Percentiles rank a stretch among this genome's conserved stretches.
Evolutionary conservation across 352 stramenopile genomes (phyloP).

Genomic region (Phytophthora quininea): DNA sequence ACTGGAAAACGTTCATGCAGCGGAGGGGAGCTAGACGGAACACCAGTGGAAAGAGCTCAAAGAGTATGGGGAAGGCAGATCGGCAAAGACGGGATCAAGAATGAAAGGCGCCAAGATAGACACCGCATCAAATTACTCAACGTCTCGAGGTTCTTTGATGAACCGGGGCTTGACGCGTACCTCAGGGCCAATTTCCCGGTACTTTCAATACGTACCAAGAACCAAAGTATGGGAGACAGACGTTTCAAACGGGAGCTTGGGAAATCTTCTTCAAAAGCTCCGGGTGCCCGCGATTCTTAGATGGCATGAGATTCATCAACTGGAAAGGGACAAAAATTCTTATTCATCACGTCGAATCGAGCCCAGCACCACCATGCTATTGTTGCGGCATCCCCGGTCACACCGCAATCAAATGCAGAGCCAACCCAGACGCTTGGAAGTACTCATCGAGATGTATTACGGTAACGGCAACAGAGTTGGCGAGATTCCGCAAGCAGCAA

Average conservation of each 20-base stretch:
- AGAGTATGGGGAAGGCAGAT: neutral
- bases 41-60: neutral
- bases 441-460: neutral
- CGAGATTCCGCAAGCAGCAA: neutral
- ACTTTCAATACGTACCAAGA: constrained; percentile 6
- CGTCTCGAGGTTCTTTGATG: constrained; percentile 6
- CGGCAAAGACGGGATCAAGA: neutral
- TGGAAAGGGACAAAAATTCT: constrained; percentile 5
- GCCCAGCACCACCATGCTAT: constrained; percentile 2
- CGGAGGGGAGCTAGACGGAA: neutral
- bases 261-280: constrained; percentile 6
- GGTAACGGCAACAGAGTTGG: neutral
- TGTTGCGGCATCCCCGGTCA: constrained; percentile 4
- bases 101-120: neutral
- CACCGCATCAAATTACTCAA: constrained; percentile 10
- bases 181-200: neutral
- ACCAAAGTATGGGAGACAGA: neutral
- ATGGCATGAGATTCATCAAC: constrained; percentile 4
- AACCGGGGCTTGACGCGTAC: neutral
- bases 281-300: constrained; percentile 5
- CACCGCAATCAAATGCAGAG: neutral
- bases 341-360: neutral
- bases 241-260: constrained; percentile 2
- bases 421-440: neutral
- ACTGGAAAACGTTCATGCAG: neutral